A percentile compares a stretch with the other conserved stretches of the same genome.
Conservation (phyloP, 345 rosid species). For the Melastoma malabathricum region DNA sequence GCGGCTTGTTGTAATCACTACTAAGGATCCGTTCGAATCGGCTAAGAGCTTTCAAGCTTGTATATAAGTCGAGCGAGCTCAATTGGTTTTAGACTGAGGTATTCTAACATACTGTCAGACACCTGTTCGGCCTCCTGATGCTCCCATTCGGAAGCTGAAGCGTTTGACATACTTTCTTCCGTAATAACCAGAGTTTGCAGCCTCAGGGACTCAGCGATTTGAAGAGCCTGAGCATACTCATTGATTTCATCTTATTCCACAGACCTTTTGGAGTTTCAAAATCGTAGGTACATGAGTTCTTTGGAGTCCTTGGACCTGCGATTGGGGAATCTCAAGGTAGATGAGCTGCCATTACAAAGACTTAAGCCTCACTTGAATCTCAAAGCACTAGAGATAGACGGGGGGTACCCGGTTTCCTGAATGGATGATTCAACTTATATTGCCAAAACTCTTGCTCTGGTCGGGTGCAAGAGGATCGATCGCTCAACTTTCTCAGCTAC, state of each 20-base stretch:
- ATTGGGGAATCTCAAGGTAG: neutral
- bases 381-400: slow-evolving; percentile 6
- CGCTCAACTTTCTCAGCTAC: slow-evolving; percentile 11
- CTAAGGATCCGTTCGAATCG: no score
- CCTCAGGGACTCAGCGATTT: neutral
- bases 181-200: no score
- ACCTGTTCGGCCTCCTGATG: neutral
- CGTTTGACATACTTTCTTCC: neutral
- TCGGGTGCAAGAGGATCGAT: slow-evolving; percentile 9
- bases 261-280: no score
- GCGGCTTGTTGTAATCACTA: no score
- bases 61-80: neutral
- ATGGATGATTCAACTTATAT: slow-evolving; percentile 9
- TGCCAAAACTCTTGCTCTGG: slow-evolving; percentile 9
- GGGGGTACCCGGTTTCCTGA: slow-evolving; percentile 9
- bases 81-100: neutral
- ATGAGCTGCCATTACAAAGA: slow-evolving; percentile 3
- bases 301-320: neutral
- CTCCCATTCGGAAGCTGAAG: slow-evolving; percentile 1
- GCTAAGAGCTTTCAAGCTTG: no score
- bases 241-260: neutral
- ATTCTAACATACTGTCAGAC: neutral
- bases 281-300: neutral
- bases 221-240: neutral
- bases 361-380: slow-evolving; percentile 11